These are phyloP conservation scores for Corrigiola litoralis DNA, from an alignment of 179 eudicot genomes.

Conservation along the genomic window DNA sequence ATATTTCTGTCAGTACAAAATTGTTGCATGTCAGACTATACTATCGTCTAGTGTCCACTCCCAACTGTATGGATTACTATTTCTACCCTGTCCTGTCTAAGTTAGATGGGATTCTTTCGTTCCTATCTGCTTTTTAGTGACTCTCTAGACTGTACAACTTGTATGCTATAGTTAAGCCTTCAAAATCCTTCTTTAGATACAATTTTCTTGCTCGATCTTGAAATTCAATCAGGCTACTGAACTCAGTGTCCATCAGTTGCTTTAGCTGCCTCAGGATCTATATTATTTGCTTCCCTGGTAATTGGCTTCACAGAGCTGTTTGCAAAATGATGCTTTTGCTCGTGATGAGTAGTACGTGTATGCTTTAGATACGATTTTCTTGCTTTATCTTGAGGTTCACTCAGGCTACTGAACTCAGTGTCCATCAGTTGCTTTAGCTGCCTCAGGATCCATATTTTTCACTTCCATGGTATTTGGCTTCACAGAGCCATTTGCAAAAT, in stretches of 20 bases:
- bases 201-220: neutral
- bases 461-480: slow-evolving; percentile 21
- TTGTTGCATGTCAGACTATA: slow-evolving; percentile 4
- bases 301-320: slow-evolving; percentile 27
- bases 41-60: neutral
- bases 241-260: neutral
- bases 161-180: neutral
- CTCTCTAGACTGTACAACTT: slow-evolving; percentile 7
- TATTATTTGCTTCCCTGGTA: neutral
- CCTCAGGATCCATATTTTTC: neutral
- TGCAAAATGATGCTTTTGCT: slow-evolving; percentile 17
- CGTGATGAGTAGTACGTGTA: slow-evolving; percentile 29
- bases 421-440: slow-evolving; percentile 3
- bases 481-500: slow-evolving; percentile 20
- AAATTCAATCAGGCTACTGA: neutral
- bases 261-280: slow-evolving; percentile 10
- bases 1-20: slow-evolving; percentile 10
- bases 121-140: neutral
- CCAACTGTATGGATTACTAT: neutral
- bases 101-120: neutral
- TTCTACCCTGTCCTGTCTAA: neutral
- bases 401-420: slow-evolving; percentile 1
- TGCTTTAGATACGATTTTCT: neutral
- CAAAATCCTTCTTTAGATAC: neutral
- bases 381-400: neutral